Base-by-base conservation (phyloP, 495 filamentous ascomycete genomes). In the Astrothelium subdiscretum region DNA sequence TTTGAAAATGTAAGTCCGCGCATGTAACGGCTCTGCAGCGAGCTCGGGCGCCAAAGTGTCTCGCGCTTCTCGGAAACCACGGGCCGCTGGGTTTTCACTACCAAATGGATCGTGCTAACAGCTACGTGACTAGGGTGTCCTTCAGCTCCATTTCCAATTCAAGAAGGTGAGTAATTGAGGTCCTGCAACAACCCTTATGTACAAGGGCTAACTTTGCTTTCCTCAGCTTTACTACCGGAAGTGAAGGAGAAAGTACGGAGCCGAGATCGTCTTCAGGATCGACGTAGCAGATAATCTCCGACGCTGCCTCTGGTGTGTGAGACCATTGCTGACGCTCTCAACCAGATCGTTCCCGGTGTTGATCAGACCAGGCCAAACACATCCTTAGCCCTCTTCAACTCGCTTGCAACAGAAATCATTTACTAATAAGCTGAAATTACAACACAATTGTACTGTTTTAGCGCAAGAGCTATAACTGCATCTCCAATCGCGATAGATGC, bases 131-230 rank as follows among this genome's bases (percentile, higher is more conserved):
- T 62, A 95, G 89, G 95, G 94, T 35, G 96, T 99, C 69, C 80
- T 99, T 32, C 92, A 97, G 78, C 79, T 99, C 35, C 94, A 97
- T 74, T 98, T 99, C 74, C 91, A 97, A 72, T 95, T 97, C 79
- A 97, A 97, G 74, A 92, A 86, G 73, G 84, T 86, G 70, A 57
- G 70, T 69, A 29, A 48, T 60, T 24, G 10, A 3, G 6, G 6
- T 20, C 5, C 48, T 54, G 48, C 48, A 54, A 24, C 29, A 20
- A 20, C 3, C 48, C 48, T 54, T 8, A 5, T 54, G 24, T 29
- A 27, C 24, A 54, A 29, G 22, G 22, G 48, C 24, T 54, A 29
- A 54, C 29, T 54, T 54, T 20, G 12, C 8, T 54, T 54, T 54
- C 42, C 2, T 4, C 35, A 66, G 62, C 63, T 66, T 40, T 66